Percentiles rank a stretch among this genome's conserved stretches.
Conservation (phyloP, 73 alveolate species). For the Halteria grandinella region DNA sequence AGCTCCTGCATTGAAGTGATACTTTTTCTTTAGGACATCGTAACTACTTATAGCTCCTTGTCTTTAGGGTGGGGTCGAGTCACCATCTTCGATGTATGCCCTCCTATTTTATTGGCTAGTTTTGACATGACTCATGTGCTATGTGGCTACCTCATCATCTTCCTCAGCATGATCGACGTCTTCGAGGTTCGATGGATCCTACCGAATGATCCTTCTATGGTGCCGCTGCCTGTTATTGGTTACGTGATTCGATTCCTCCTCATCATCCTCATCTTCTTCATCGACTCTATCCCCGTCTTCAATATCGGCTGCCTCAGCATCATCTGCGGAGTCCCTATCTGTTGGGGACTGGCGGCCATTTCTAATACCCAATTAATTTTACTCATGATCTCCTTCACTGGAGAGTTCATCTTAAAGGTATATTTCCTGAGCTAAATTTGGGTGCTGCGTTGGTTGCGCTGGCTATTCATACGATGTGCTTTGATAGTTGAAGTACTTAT, state of each 20-base stretch:
- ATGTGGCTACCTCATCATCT: too few species aligned
- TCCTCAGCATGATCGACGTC: too few species aligned
- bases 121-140: too few species aligned
- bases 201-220: too few species aligned
- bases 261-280: constrained; percentile 38
- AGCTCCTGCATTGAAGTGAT: background rate
- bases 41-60: too few species aligned
- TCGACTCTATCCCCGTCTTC: constrained; percentile 40
- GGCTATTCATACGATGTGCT: too few species aligned
- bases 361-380: too few species aligned
- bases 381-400: constrained; percentile 44
- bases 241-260: background rate
- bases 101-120: background rate
- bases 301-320: constrained; percentile 40
- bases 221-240: too few species aligned
- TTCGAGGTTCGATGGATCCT: too few species aligned
- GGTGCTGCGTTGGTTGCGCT: too few species aligned
- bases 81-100: background rate
- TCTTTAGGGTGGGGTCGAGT: background rate
- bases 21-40: constrained; percentile 8
- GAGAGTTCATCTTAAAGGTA: constrained; percentile 31
- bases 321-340: constrained; percentile 22
- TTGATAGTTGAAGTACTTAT: too few species aligned
- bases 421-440: too few species aligned
- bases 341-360: constrained; percentile 9